Evolutionary conservation across 352 stramenopile genomes (phyloP), one percentile per base, ranked within the genome.

Genomic region (Pythium phragmitis): DNA sequence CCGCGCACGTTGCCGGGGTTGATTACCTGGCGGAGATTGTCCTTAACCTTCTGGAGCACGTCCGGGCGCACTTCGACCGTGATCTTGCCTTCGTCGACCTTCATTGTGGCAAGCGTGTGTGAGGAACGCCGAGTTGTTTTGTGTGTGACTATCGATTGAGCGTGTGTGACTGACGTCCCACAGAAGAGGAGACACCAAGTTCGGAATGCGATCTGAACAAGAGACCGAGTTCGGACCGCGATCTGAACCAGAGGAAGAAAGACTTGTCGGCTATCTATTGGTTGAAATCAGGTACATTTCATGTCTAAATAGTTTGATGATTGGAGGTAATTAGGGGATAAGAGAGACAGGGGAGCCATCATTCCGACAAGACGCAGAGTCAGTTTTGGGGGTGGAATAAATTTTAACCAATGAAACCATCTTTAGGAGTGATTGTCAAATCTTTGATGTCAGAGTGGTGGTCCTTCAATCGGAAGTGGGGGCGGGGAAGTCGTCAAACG

Each of bases 1-100:
- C 86, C 86, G 52, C 86, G 84, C 55, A 92, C 77, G 65, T 95
- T 95, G 42, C 74, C 75, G 33, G 92, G 67, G 51, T 89, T 84
- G 48, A 91, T 65, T 33, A 87, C 67, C 69, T 91, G 76, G 23
- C 76, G 43, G 21, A 95, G 49, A 64, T 91, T 74, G 45, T 88
- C 85, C 69, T 84, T 84, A 47, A 89, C 43, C 57, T 85, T 82
- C 56, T 82, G 71, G 57, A 95, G 53, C 62, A 72, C 77, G 67
- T 88, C 75, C 62, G 78, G 72, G 39, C 77, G 80, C 57, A 87
- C 74, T 60, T 90, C 81, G 7, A 90, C 80, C 23, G 78, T 77
- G 68, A 92, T 89, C 63, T 74, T 85, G 52, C 83, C 83, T 68
- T 91, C 82, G 26, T 76, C 72, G 59, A 84, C 72, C 65, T 89